Evolutionary conservation across 1,139 yeast genomes (phyloP), one percentile per base, ranked within the genome.

Genomic region (Magnusiomyces ingens): DNA sequence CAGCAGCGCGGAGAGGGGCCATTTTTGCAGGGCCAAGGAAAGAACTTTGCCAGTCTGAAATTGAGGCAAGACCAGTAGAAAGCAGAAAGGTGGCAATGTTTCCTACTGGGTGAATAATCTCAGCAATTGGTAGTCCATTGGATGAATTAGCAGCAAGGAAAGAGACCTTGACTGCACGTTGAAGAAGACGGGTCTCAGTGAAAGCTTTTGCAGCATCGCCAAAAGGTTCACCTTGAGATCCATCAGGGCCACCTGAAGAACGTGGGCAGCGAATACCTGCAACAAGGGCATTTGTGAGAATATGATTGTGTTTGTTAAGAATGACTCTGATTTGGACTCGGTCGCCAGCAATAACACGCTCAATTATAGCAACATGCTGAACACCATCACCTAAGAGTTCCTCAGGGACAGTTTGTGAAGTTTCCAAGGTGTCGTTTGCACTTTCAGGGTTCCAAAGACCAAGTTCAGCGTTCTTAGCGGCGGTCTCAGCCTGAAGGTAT

Each of bases 11-110:
- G 54, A 85, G 75, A 35, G 67, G 66, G 2, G 77, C 64, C 91
- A 88, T 86, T 45, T 73, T 73, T 42, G 75, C 69, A 4, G 90
- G 73, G 1, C 96, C 96, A 55, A 89, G 71, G 51, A 81, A 65
- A n/a, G 80, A 68, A 1, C 90, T 81, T 67, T 88, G 95, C 93
- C 95, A 85, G 66, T 88, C 95, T 21, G 84, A 81, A 53, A 87
- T 80, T 60, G 82, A 82, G 8, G 85, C 95, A 45, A 82, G 75
- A 10, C 96, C 96, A 56, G 74, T 75, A 57, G 78, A 80, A 58
- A 88, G 74, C 58, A 88, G 70, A 60, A 80, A 79, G 60, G 82
- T 84, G 57, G 85, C 81, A 62, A 88, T 83, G 64, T 86, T 85
- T 6, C 95, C 90, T 12, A 87, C 85, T 53, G 89, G 91, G 61